Conservation (phyloP, 139 green algal species). For the Zygnema circumcarinatum region DNA sequence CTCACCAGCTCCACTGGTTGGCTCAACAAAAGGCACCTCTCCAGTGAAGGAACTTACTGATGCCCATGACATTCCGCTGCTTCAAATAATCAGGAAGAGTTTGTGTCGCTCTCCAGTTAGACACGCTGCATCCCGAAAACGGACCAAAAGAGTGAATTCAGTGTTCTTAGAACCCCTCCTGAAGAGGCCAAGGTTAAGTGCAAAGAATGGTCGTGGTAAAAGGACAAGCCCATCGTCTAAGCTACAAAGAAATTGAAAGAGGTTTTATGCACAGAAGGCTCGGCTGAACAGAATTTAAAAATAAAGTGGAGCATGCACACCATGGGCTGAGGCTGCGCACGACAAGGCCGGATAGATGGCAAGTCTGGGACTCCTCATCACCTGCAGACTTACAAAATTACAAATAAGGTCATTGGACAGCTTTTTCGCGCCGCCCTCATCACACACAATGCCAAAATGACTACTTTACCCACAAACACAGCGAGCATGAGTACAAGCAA, state of each 20-base stretch:
- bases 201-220: too few relatives aligned
- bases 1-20: too few relatives aligned
- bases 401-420: too few relatives aligned
- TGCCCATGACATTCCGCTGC: slow-evolving; percentile 68
- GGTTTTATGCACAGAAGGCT: too few relatives aligned
- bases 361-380: slow-evolving; percentile 53
- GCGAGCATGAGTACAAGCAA: too few relatives aligned
- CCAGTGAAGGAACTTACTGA: slow-evolving; percentile 62
- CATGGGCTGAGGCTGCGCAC: slow-evolving; percentile 51
- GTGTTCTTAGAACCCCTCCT: too few relatives aligned
- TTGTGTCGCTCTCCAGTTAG: slow-evolving; percentile 93
- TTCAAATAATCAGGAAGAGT: slow-evolving; percentile 84
- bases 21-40: too few relatives aligned
- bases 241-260: slow-evolving; percentile 7
- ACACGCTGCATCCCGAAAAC: slow-evolving; percentile 70
- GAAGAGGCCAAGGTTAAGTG: too few relatives aligned
- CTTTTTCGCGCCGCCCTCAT: too few relatives aligned
- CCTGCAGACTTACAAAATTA: slow-evolving; percentile 40
- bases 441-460: too few relatives aligned
- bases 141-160: slow-evolving; percentile 22
- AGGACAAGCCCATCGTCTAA: too few relatives aligned
- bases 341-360: slow-evolving; percentile 45
- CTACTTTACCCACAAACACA: too few relatives aligned
- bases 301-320: slow-evolving; percentile 9
- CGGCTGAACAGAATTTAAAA: slow-evolving; percentile 38